Percentiles rank a stretch among this genome's conserved stretches.
phyloP scores from a whole-genome alignment of 306 rosid species.

The Lathyrus oleraceus region DNA sequence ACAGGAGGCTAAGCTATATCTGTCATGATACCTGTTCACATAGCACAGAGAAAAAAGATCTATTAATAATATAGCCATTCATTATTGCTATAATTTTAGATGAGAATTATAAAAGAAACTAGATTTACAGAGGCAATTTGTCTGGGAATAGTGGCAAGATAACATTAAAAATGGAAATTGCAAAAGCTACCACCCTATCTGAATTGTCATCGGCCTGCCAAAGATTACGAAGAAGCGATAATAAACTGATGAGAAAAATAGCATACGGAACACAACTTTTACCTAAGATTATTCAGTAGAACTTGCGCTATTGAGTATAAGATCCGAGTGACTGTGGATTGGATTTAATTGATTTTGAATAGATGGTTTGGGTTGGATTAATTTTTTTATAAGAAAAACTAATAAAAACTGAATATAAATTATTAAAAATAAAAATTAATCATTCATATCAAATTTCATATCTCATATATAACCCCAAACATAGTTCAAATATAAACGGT shows the following conservation, averaged over 20 bases:
- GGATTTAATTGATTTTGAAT: neutral
- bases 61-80: neutral
- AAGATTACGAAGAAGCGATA: neutral
- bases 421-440: neutral
- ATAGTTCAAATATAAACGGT: neutral
- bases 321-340: neutral
- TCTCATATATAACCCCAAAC: neutral
- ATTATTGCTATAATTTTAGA: neutral
- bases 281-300: neutral
- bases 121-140: neutral
- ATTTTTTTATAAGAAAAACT: neutral
- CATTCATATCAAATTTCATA: neutral
- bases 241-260: neutral
- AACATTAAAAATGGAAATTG: conserved; percentile 10
- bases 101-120: neutral
- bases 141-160: conserved; percentile 1
- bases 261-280: neutral
- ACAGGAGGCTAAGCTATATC: neutral
- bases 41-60: neutral
- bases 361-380: neutral
- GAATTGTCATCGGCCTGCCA: neutral
- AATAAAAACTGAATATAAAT: neutral
- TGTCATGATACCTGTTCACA: conserved; percentile 19
- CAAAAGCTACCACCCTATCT: conserved; percentile 10
- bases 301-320: neutral